Base-by-base conservation (phyloP, 2,329 filamentous ascomycete species). In the Talaromyces sp. region DNA sequence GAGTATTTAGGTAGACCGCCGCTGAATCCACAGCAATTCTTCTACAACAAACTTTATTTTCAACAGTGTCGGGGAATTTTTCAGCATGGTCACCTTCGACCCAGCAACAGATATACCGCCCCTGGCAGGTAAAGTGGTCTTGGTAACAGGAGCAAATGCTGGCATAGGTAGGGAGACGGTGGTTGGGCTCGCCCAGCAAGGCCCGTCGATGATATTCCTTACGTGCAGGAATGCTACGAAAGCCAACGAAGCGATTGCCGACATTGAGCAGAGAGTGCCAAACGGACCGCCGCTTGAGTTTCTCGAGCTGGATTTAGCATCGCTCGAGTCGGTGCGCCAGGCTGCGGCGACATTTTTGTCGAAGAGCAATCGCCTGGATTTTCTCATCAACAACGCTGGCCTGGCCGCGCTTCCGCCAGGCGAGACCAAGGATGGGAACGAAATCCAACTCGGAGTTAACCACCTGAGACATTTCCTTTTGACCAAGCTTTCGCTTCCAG, bases 131-230 rank as follows among this genome's bases (percentile, higher is more conserved):
- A 75, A 72, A 60, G 70, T 75, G 31, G 64, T 70, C 4, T 51
- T 76, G 9, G 66, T 76, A 8, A 76, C 73, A 8, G 74, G 74
- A 23, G 74, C 72, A 72, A 34, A 81, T 61, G 70, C 75, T 14
- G 82, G 82, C 0, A 73, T 85, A 0, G 82, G 82, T 23, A 75
- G 73, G 57, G 71, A 75, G 61, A 75, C 75, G 4, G 69, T 81
- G 33, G 65, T 76, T 16, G 73, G 75, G 5, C 70, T 82, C 7
- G 74, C 77, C 14, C 72, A 73, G 56, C 79, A 81, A 64, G 69
- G 77, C 68, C 64, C 80, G 67, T 60, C 65, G 5, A 71, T 72
- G 31, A 70, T 78, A n/a, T 78, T 70, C 40, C 67, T 78, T 4
- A 75, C 69, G 33, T 79, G 75, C 18, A 70, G 75, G n/a, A 55